Percentiles rank a stretch among this genome's conserved stretches.
Conservation (phyloP, 768 basidiomycete genomes). For the Podaxis sp. region DNA sequence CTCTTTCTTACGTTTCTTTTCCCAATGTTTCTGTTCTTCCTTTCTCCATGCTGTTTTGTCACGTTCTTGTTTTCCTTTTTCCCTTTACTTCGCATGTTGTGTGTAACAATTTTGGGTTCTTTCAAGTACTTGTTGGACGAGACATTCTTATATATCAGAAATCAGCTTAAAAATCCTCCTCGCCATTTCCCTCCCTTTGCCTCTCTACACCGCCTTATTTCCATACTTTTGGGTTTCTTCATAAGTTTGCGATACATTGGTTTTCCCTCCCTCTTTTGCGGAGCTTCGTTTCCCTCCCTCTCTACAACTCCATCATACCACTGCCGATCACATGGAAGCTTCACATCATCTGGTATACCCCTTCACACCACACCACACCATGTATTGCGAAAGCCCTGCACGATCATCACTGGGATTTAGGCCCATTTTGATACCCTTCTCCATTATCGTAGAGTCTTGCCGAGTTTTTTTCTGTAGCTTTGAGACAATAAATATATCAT, state of each 20-base stretch:
- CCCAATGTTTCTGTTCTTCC: neutral
- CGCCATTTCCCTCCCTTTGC: neutral
- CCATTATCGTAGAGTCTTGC: neutral
- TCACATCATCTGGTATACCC: neutral
- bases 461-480: neutral
- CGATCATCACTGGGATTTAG: neutral
- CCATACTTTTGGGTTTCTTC: neutral
- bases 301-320: neutral
- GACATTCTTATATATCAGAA: conserved; percentile 7
- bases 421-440: neutral
- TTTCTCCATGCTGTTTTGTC: conserved; percentile 3
- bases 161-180: neutral
- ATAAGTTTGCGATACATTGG: conserved; percentile 1
- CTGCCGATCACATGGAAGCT: neutral
- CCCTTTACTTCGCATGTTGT: conserved; percentile 13
- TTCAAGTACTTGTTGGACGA: conserved; percentile 17
- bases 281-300: neutral
- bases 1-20: neutral
- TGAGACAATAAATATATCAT: neutral
- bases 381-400: neutral
- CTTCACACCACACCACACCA: neutral
- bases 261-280: neutral
- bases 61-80: conserved; percentile 4
- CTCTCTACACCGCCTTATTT: neutral
- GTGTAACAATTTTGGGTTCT: conserved; percentile 14